Percentiles rank a stretch among this genome's conserved stretches.
Evolutionary conservation across 805 yeast species (phyloP).

Genomic region (Candida ovalis): DNA sequence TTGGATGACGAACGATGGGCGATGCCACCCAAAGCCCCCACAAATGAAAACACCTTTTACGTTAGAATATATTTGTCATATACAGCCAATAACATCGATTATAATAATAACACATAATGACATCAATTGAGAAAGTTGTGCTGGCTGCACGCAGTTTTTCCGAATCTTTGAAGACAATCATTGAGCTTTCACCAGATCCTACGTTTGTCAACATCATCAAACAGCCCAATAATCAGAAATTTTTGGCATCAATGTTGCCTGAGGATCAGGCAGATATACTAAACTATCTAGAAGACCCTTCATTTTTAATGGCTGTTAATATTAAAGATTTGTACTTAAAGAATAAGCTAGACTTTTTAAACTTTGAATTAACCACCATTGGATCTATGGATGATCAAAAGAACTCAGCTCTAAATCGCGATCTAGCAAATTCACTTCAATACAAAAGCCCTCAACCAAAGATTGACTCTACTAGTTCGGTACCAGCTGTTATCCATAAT

Average conservation of each 20-base stretch:
- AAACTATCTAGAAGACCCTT: background rate
- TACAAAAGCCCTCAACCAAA: too few relatives aligned
- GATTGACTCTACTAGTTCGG: too few relatives aligned
- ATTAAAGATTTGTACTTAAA: background rate
- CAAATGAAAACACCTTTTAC: too few relatives aligned
- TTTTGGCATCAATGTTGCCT: background rate
- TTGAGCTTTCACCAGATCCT: background rate
- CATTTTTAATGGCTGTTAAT: background rate
- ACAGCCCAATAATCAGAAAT: background rate
- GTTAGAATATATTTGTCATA: too few relatives aligned
- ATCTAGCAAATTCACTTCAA: too few relatives aligned
- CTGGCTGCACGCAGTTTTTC: background rate
- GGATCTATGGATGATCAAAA: background rate
- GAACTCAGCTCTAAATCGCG: too few relatives aligned
- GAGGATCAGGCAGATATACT: slow-evolving; percentile 5
- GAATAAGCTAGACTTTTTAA: background rate
- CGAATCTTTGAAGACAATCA: background rate
- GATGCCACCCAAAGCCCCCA: too few relatives aligned
- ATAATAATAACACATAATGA: background rate
- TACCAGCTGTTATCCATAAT: too few relatives aligned
- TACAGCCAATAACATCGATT: too few relatives aligned
- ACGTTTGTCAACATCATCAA: background rate
- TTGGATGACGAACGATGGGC: too few relatives aligned
- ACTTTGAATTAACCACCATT: background rate
- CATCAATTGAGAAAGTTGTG: background rate